Percentiles rank a stretch among this genome's conserved stretches.
Evolutionary conservation across 2,329 filamentous ascomycete genomes (phyloP).

Genomic region (Myriosclerotinia curreyana): DNA sequence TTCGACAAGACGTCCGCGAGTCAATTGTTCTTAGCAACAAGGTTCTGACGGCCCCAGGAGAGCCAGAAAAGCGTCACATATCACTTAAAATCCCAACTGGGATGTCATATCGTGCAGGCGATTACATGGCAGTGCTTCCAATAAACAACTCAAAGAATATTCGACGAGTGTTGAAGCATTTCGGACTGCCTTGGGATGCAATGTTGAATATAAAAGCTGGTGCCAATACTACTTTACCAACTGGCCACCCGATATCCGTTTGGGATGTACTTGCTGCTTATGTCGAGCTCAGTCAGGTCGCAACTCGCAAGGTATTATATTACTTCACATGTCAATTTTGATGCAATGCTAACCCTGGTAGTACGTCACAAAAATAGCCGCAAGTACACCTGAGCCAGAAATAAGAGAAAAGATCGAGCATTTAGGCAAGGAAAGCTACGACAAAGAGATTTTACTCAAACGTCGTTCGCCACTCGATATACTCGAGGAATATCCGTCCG

Average conservation of each 20-base stretch:
- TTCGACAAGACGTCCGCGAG: conserved; percentile 63
- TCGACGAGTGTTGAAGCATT: conserved; percentile 34
- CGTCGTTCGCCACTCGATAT: conserved; percentile 65
- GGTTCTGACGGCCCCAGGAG: conserved; percentile 46
- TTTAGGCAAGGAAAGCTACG: conserved; percentile 39
- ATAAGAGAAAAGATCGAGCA: conserved; percentile 44
- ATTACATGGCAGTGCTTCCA: conserved; percentile 29
- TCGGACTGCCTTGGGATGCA: conserved; percentile 44
- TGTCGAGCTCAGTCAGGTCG: conserved; percentile 58
- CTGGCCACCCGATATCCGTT: conserved; percentile 49
- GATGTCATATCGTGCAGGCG: conserved; percentile 27
- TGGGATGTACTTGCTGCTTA: conserved; percentile 55
- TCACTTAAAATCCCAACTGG: conserved; percentile 40
- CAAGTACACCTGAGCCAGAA: conserved; percentile 46
- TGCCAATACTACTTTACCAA: conserved; percentile 44
- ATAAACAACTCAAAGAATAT: conserved; percentile 26
- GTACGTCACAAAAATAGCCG: conserved; percentile 49
- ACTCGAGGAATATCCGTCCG: conserved; percentile 58
- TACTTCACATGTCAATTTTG: conserved; percentile 23
- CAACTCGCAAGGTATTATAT: conserved; percentile 46
- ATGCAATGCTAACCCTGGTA: neutral
- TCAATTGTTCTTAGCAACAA: conserved; percentile 55
- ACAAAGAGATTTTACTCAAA: conserved; percentile 43
- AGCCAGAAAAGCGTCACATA: conserved; percentile 57
- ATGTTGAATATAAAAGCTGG: conserved; percentile 48